A percentile compares a stretch with the other conserved stretches of the same genome.
Conservation (phyloP, 371 early-diverging fungal species). For the Smittium culicis region DNA sequence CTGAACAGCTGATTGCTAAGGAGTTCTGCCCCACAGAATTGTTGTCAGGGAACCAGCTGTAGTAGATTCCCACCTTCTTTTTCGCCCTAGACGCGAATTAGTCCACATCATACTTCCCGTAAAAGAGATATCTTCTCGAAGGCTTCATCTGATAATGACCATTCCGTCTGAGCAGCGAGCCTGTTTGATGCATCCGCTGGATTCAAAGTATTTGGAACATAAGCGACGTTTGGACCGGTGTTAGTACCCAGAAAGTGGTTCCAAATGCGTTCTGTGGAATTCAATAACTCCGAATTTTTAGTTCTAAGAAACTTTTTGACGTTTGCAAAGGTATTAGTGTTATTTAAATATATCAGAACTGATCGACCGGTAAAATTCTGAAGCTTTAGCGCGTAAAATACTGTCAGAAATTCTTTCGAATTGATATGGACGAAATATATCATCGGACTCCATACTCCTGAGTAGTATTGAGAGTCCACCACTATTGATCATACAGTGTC, state of each 20-base stretch:
- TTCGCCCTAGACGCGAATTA: neutral
- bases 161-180: conserved; percentile 24
- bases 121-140: neutral
- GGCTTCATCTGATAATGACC: neutral
- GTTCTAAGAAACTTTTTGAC: conserved; percentile 25
- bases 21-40: neutral
- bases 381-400: too few relatives aligned
- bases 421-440: too few relatives aligned
- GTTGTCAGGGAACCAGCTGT: neutral
- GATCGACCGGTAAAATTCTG: too few relatives aligned
- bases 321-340: too few relatives aligned
- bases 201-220: conserved; percentile 23
- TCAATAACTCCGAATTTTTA: conserved; percentile 22
- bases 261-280: conserved; percentile 9
- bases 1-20: neutral
- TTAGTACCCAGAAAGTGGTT: conserved; percentile 16
- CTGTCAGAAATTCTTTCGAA: too few relatives aligned
- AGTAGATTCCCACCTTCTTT: neutral
- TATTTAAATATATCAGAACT: too few relatives aligned
- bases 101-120: neutral
- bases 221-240: conserved; percentile 16
- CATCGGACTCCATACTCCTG: too few relatives aligned
- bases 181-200: conserved; percentile 19
- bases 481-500: too few relatives aligned
- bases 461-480: too few relatives aligned